These are phyloP conservation scores for Nemania diffusa DNA, from an alignment of 2,329 filamentous ascomycete species.

Conservation along the genomic window DNA sequence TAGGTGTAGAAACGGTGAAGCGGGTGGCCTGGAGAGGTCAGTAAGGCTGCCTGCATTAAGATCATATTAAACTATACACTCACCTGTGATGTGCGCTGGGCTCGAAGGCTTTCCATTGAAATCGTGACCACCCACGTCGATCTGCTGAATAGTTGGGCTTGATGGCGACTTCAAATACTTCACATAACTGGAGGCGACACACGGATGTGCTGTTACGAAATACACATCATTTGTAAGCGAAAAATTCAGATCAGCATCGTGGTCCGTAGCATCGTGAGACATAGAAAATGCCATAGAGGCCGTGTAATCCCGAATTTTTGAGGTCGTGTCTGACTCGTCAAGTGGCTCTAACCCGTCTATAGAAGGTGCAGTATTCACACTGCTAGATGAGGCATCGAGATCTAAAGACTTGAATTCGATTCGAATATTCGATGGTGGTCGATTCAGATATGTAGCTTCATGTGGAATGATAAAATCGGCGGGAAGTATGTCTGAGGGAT, in stretches of 20 bases:
- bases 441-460: conserved; percentile 63
- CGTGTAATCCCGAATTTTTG: conserved; percentile 53
- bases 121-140: conserved; percentile 61
- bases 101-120: conserved; percentile 57
- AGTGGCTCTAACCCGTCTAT: conserved; percentile 54
- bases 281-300: conserved; percentile 56
- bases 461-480: conserved; percentile 72
- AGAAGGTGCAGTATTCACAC: conserved; percentile 58
- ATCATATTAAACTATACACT: conserved; percentile 34
- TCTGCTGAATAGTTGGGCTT: conserved; percentile 68
- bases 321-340: conserved; percentile 49
- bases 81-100: conserved; percentile 61
- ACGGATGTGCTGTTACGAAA: conserved; percentile 75
- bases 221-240: conserved; percentile 67
- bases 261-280: conserved; percentile 53
- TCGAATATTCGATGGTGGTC: conserved; percentile 58
- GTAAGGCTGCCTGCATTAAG: conserved; percentile 1
- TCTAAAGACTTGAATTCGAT: conserved; percentile 64
- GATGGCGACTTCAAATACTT: conserved; percentile 68
- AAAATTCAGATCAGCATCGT: conserved; percentile 55
- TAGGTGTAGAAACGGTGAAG: conserved; percentile 72
- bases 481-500: conserved; percentile 64
- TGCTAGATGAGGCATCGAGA: conserved; percentile 58
- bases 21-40: conserved; percentile 62
- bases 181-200: conserved; percentile 66